Evolutionary conservation across 2,329 filamentous ascomycete genomes (phyloP), one percentile per base, ranked within the genome.

Genomic region (Rhytidhysteron rufulum): DNA sequence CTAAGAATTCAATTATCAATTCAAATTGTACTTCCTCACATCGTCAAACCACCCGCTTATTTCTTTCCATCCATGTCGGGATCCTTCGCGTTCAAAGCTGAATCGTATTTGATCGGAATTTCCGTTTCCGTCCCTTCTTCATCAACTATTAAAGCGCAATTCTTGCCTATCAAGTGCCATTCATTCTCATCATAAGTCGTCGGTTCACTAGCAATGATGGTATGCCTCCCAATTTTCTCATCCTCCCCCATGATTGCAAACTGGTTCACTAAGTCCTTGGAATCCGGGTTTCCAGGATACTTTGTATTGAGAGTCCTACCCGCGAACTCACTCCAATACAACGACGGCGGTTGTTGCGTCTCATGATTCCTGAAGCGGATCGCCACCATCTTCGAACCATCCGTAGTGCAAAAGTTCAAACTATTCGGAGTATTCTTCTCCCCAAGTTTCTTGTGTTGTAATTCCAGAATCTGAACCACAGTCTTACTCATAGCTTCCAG

Each of bases 201-300:
- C 10, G 75, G 75, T 58, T 79, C 75, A 47, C 69, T 73, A 10
- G 74, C 72, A 25, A 78, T 63, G 47, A 77, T 77, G 25, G 75
- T 67, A 56, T 79, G 75, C 31, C 64, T 67, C 3, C 74, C 75
- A 53, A 71, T 68, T 19, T 70, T 66, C 38, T 66, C 62, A 3
- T 58, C 58, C 15, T 62, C 58, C 1, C 59, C 63, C 33, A 57
- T 60, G 1, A 65, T 57, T 2, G 58, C 57, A 25, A 62, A 49
- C 9, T 62, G 51, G 32, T 67, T 65, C 8, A 55, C 50, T 4
- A 60, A 45, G 4, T 68, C 54, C 4, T 44, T 48, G 4, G 65
- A 66, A 41, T 75, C 68, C 2, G 73, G 66, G 39, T 72, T 54
- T 33, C 72, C 74, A 0, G 72, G 71, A 47, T 70, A 78, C 46